Base-by-base conservation (phyloP, 208 protist species). In the Blastocrithidia nonstop region DNA sequence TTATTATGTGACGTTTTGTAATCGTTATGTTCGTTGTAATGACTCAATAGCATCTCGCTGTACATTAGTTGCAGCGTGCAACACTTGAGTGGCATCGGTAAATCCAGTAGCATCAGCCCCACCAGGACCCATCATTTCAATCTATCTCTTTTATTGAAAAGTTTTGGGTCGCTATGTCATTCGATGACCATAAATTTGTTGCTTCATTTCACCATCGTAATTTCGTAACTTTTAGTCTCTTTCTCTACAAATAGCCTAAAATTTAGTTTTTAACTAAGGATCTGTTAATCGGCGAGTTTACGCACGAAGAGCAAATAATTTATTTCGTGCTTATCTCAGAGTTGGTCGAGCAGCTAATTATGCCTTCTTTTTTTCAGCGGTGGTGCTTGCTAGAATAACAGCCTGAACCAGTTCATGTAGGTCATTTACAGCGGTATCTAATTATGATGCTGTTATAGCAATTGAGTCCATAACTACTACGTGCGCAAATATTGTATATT, bases 21-120 rank as follows among this genome's bases (percentile, higher is more conserved):
- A 36, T 37, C 58, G 54, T 63, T 90, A 76, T 9, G 81, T 59
- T 19, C 76, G 72, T 43, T 77, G 59, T 23, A 90, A 44, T 3
- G 76, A 77, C 56, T 84, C 39, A 5, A 87, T 45, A 3, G 73
- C 67, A 50, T 90, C 81, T 32, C 80, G 54, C 56, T 90, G 73
- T 23, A 85, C 61, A 24, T 77, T 74, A n/a, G 63, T 61, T 24
- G 76, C 81, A 0, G 71, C 66, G 16, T 65, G 33, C 11, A 90
- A 66, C 16, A 90, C 81, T 54, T 87, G 72, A 17, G 64, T 48
- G 7, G 75, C 57, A 49, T 71, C 68, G n/a, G 49, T 57, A 50
- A 87, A 90, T n/a, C 71, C 67, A 2, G 46, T 67, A 20, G 73
- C 81, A 37, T 73, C 61, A 5, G 53, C 45, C 16, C 73, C 61